Evolutionary conservation across 2,329 filamentous ascomycete species (phyloP).

Genomic region (Seiridium cupressi): DNA sequence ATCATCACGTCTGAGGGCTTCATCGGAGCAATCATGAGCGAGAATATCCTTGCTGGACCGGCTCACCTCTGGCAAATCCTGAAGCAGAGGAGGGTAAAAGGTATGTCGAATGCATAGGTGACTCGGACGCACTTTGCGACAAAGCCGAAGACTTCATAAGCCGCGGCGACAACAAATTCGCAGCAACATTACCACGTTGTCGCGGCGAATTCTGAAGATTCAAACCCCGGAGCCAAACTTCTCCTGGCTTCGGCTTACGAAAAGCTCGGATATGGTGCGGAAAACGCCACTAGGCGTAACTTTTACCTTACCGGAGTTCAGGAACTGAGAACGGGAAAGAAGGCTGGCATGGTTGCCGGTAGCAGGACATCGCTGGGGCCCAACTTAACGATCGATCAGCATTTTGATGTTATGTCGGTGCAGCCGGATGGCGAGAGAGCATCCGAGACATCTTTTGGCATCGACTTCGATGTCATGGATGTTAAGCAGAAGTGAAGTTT

Average conservation of each 20-base stretch:
- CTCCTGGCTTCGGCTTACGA: slow-evolving; percentile 29
- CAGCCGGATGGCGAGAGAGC: slow-evolving; percentile 10
- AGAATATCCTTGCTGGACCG: slow-evolving; percentile 36
- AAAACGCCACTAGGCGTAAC: slow-evolving; percentile 40
- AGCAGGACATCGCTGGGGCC: slow-evolving; percentile 4
- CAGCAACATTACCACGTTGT: slow-evolving; percentile 36
- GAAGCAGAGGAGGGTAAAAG: slow-evolving; percentile 28
- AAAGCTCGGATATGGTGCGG: slow-evolving; percentile 31
- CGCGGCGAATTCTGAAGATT: slow-evolving; percentile 19
- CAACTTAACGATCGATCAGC: slow-evolving; percentile 4
- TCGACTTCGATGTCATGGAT: slow-evolving; percentile 10
- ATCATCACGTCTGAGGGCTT: slow-evolving; percentile 37
- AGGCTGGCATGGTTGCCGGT: not conserved
- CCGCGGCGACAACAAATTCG: slow-evolving; percentile 34
- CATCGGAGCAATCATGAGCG: slow-evolving; percentile 33
- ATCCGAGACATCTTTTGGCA: not conserved
- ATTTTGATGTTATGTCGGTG: slow-evolving; percentile 10
- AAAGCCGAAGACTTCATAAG: slow-evolving; percentile 27
- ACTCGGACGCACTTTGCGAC: slow-evolving; percentile 24
- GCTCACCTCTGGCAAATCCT: slow-evolving; percentile 35
- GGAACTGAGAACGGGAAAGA: slow-evolving; percentile 19
- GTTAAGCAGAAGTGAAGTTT: slow-evolving; percentile 20
- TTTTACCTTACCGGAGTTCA: slow-evolving; percentile 31
- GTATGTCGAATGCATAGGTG: slow-evolving; percentile 36
- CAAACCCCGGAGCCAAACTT: slow-evolving; percentile 12